Base-by-base conservation (phyloP, 1,139 yeast genomes). In the Chernovozyma aurita region DNA sequence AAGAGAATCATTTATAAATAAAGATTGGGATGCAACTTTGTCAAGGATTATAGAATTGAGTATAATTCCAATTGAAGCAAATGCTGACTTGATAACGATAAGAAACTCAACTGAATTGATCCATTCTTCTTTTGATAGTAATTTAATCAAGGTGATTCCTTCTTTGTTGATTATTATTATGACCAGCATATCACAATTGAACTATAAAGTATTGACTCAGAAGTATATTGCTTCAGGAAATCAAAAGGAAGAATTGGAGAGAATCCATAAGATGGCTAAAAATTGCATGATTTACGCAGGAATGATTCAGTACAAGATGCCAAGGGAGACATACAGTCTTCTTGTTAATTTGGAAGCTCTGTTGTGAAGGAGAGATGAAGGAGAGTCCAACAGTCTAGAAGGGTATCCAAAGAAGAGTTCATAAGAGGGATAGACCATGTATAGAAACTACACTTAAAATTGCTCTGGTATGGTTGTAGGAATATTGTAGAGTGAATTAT, bases 251-350 rank as follows among this genome's bases (percentile, higher is more conserved):
- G 73, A 77, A 33, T 65, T 70, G 31, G 73, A 74, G 21, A 56
- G 53, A 33, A 66, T 87, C 55, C 79, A 77, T 48, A 70, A 65
- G 33, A 73, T 85, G 43, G 90, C 95, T 4, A 83, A 80, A 55
- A 87, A 87, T 56, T 84, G 95, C 59, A 87, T 90, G 87, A 78
- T 90, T 3, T 94, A 84, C 57, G 95, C 97, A 11, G 97, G 97
- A 38, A 84, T 92, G 82, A 85, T 92, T 28, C 96, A 88, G 60
- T 90, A 86, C 61, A 80, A 85, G 55, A 87, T 92, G 95, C 95
- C 97, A 4, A 73, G 95, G 43, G 97, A 90, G 52, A 81, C 88
- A 0, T 88, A 86, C 56, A 77, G 87, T 48, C 72, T 78, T 36
- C 65, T 88, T 52, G 82, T 87, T 31, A 77, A 75, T 45, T 65